Percentiles rank a stretch among this genome's conserved stretches.
Evolutionary conservation across 495 filamentous ascomycete genomes (phyloP).

Genomic region (Trichocladium antarcticum): DNA sequence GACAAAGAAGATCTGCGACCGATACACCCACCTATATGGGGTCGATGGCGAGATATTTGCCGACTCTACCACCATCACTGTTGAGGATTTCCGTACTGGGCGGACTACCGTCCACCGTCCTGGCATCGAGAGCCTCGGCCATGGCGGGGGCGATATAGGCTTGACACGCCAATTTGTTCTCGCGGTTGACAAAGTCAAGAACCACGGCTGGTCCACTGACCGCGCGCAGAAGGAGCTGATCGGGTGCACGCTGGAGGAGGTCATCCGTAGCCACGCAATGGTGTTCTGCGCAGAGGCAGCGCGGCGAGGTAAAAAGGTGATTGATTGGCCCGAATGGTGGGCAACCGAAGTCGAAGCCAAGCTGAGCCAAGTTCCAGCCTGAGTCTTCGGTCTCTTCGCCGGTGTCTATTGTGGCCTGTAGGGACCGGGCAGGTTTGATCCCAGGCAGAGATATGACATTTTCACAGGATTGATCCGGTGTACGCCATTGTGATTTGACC

Average conservation of each 20-base stretch:
- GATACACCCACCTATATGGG: conserved; percentile 74
- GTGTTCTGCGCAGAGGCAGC: conserved; percentile 94
- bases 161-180: conserved; percentile 66
- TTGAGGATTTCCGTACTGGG: conserved; percentile 53
- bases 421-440: no score
- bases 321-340: conserved; percentile 80
- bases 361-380: conserved; percentile 2
- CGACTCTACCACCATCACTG: conserved; percentile 53
- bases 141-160: conserved; percentile 85
- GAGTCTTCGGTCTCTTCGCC: not conserved
- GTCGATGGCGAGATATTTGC: conserved; percentile 76
- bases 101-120: conserved; percentile 43
- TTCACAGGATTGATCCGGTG: no score
- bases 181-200: conserved; percentile 72
- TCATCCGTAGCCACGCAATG: conserved; percentile 77
- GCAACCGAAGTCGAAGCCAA: conserved; percentile 35
- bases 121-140: conserved; percentile 43
- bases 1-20: conserved; percentile 74
- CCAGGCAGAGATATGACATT: no score
- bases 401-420: no score
- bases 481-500: no score
- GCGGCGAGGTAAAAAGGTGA: conserved; percentile 51
- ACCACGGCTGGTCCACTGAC: conserved; percentile 50
- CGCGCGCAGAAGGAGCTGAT: conserved; percentile 66
- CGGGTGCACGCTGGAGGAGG: conserved; percentile 74